Evolutionary conservation across 1,284 basidiomycete genomes (phyloP).

Genomic region (Heterobasidion annosum): DNA sequence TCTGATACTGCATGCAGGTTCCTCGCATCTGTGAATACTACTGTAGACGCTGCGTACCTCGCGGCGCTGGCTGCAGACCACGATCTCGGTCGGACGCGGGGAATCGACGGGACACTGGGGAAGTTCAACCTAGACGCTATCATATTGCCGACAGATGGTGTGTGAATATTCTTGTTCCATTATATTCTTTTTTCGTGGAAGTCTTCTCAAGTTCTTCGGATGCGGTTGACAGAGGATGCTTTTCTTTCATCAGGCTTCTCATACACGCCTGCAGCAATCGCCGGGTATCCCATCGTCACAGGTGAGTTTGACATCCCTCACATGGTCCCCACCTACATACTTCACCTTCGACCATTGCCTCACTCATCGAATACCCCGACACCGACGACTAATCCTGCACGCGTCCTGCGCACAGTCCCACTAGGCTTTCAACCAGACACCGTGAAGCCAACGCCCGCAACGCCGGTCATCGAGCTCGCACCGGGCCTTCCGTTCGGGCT

Average conservation of each 20-base stretch:
- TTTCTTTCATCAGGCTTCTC: conserved; percentile 1
- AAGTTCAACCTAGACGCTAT: conserved; percentile 46
- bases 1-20: conserved; percentile 22
- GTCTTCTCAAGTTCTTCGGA: too few relatives aligned
- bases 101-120: conserved; percentile 52
- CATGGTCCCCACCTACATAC: too few relatives aligned
- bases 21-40: conserved; percentile 38
- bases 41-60: conserved; percentile 36
- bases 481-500: conserved; percentile 57
- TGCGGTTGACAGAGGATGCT: too few relatives aligned
- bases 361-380: neutral
- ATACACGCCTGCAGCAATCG: conserved; percentile 32
- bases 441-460: conserved; percentile 20
- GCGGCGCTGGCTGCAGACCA: conserved; percentile 38
- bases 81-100: conserved; percentile 42
- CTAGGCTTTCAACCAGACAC: conserved; percentile 52
- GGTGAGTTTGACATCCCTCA: conserved; percentile 19
- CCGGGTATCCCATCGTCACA: conserved; percentile 52
- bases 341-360: neutral
- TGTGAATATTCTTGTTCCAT: conserved; percentile 14
- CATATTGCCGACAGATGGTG: conserved; percentile 43
- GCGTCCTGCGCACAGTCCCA: conserved; percentile 31
- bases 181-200: neutral
- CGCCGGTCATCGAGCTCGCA: conserved; percentile 14
- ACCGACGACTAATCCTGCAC: too few relatives aligned